Evolutionary conservation across 2,329 filamentous ascomycete genomes (phyloP).

Genomic region (Fusarium miscanthi): DNA sequence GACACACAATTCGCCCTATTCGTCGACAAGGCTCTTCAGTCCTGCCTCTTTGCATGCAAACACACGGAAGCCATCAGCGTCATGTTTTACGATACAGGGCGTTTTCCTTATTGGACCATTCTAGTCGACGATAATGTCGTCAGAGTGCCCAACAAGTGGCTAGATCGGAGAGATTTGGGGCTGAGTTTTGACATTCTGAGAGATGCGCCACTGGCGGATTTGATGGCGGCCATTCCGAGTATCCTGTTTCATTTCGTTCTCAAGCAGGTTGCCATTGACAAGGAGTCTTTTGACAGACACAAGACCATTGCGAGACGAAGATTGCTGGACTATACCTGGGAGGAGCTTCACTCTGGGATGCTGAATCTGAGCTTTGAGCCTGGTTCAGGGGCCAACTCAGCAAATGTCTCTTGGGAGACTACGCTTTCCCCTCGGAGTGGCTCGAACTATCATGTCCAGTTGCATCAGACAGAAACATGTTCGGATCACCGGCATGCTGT

Average conservation of each 20-base stretch:
- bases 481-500: background rate
- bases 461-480: background rate
- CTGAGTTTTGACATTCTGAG: background rate
- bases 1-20: background rate
- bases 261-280: background rate
- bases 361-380: background rate
- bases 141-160: slow-evolving; percentile 21
- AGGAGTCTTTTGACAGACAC: background rate
- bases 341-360: background rate
- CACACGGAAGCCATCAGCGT: background rate
- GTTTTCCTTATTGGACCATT: background rate
- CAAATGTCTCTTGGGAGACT: background rate
- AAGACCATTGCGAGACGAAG: background rate
- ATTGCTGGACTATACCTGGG: background rate
- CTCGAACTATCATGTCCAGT: background rate
- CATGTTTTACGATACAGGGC: background rate
- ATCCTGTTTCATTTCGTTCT: background rate
- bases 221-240: background rate
- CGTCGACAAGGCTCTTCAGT: background rate
- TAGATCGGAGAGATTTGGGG: background rate
- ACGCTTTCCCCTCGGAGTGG: background rate
- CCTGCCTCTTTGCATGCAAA: background rate
- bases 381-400: background rate
- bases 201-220: background rate
- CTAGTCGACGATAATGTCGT: background rate